These are phyloP conservation scores for Ampelomyces quisqualis DNA, from an alignment of 2,329 filamentous ascomycete species.

Conservation along the genomic window DNA sequence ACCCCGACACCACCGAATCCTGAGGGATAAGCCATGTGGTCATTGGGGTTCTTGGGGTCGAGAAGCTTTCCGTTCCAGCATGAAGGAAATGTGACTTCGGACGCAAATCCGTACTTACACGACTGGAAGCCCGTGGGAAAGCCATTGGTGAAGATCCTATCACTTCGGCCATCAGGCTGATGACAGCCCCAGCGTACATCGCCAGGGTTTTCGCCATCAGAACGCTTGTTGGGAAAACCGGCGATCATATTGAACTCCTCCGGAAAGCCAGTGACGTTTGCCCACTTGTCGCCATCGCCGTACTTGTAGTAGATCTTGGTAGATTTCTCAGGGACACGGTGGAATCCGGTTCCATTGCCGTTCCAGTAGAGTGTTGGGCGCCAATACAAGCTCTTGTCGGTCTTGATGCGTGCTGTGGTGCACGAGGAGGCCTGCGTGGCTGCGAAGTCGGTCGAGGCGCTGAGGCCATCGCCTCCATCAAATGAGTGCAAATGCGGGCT, in stretches of 20 bases:
- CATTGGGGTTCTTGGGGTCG: slow-evolving; percentile 34
- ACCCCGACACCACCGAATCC: slow-evolving; percentile 25
- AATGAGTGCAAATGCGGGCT: slow-evolving; percentile 44
- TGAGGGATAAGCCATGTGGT: slow-evolving; percentile 46
- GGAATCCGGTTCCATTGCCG: slow-evolving; percentile 39
- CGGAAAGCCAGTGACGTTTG: slow-evolving; percentile 42
- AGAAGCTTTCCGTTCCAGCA: slow-evolving; percentile 43
- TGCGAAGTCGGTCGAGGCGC: slow-evolving; percentile 29
- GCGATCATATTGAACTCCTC: slow-evolving; percentile 43
- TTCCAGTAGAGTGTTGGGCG: slow-evolving; percentile 42
- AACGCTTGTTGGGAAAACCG: slow-evolving; percentile 34
- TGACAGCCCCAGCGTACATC: slow-evolving; percentile 40
- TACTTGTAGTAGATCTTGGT: slow-evolving; percentile 46
- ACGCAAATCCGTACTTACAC: slow-evolving; percentile 39
- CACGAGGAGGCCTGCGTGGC: slow-evolving; percentile 34
- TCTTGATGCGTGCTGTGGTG: slow-evolving; percentile 42
- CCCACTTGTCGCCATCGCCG: slow-evolving; percentile 34
- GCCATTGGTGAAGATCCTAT: slow-evolving; percentile 30
- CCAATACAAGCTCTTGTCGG: slow-evolving; percentile 45
- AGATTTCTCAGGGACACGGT: slow-evolving; percentile 38
- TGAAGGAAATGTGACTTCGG: slow-evolving; percentile 40
- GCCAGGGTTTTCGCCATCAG: slow-evolving; percentile 31
- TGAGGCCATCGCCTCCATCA: slow-evolving; percentile 40
- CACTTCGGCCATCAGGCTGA: slow-evolving; percentile 22
- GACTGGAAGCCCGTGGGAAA: slow-evolving; percentile 43